phyloP scores from a whole-genome alignment of 1,284 basidiomycete genomes.

The Leccinum angustisporum region DNA sequence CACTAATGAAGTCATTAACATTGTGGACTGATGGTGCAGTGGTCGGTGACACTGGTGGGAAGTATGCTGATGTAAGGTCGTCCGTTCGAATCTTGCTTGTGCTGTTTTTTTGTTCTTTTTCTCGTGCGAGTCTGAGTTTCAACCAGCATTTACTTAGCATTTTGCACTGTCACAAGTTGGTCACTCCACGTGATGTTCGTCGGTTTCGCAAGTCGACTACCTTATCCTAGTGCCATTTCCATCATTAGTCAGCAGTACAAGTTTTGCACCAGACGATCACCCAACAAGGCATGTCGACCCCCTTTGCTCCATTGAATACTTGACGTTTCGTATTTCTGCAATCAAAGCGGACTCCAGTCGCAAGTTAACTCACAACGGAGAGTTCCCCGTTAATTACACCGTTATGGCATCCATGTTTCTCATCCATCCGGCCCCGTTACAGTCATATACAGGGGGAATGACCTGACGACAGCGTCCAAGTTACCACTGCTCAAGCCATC shows the following conservation, averaged over 20 bases:
- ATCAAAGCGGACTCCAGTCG: constrained; percentile 7
- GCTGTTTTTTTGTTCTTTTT: too few relatives aligned
- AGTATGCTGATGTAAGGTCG: too few relatives aligned
- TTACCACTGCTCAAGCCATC: constrained; percentile 6
- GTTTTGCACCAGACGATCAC: constrained; percentile 21
- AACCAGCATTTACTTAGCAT: too few relatives aligned
- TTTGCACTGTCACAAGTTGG: too few relatives aligned
- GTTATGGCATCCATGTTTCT: constrained; percentile 32
- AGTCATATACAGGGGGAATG: constrained; percentile 35
- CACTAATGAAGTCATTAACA: too few relatives aligned
- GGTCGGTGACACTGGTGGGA: too few relatives aligned
- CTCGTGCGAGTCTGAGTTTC: too few relatives aligned
- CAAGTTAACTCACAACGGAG: constrained; percentile 11
- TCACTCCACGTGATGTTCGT: too few relatives aligned
- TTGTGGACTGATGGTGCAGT: too few relatives aligned
- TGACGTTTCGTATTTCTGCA: constrained; percentile 12
- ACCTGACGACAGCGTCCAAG: constrained; percentile 26
- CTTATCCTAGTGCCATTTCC: constrained; percentile 12
- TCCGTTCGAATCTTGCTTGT: too few relatives aligned
- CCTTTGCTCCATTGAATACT: constrained; percentile 6
- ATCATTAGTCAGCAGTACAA: constrained; percentile 17
- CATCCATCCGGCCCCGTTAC: constrained; percentile 30
- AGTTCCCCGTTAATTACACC: constrained; percentile 36
- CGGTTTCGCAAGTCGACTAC: too few relatives aligned
- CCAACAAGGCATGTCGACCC: constrained; percentile 22